Base-by-base conservation (phyloP, 371 early-diverging fungal genomes). In the Mucor indicus region DNA sequence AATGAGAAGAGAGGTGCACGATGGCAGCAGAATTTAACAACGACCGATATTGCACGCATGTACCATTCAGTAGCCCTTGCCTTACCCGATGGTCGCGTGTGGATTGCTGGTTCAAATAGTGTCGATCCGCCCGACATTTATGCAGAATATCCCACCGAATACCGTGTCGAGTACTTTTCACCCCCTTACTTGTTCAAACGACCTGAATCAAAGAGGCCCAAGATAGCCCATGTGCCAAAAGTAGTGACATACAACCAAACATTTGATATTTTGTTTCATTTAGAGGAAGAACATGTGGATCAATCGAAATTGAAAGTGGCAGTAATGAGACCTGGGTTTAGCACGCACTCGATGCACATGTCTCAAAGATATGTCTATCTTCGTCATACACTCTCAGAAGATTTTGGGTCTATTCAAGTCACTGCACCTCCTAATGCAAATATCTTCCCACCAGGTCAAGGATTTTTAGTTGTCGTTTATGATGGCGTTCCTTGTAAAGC, bases 301-400 rank as follows among this genome's bases (percentile, higher is more conserved):
- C 56, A 27, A 63, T 53, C 47, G 56, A 61, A 66, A 12, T 12
- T 77, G 24, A 55, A 59, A 23, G 79, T 73, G 10, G 72, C 60
- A 9, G 9, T 76, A 31, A 51, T 82, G 11, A 54, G 69, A 21
- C 62, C 69, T 35, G 84, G 84, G 2, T 80, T 85, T 51, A 74
- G 76, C 35, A 85, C 85, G 10, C 85, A 85, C 49, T 79, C 82
- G 11, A 72, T 76, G 40, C 80, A 81, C 50, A 82, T 85, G 80
- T 77, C 76, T 5, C 84, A 82, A 47, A 66, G 85, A 13, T 76
- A 79, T 55, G 64, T 75, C 38, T 57, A 50, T 51, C 39, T 75
- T 43, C 13, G 39, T 16, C 45, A 69, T 40, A 38, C 54, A 42
- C 48, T 62, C 1, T 22, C 41, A 12, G 13, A 52, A n/a, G 64